Base-by-base conservation (phyloP, 495 filamentous ascomycete species). In the Geoglossum glabrum region DNA sequence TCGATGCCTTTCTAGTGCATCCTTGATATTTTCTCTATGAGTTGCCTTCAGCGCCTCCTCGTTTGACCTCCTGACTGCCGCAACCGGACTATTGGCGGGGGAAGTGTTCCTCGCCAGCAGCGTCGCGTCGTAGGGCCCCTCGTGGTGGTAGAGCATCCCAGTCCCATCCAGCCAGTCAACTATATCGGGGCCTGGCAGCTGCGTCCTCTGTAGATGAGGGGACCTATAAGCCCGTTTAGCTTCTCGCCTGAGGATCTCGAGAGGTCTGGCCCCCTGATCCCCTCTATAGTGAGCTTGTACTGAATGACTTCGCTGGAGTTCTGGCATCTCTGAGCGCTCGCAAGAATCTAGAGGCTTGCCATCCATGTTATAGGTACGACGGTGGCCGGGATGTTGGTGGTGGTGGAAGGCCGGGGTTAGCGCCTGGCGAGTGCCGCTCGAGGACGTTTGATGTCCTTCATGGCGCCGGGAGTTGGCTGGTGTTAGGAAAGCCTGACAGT, bases 81-180 rank as follows among this genome's bases (percentile, higher is more conserved):
- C 87, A 15, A 97, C 67, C 0, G 92, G 92, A 49, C 71, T 86
- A 65, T 62, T 73, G 55, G 74, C 70, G 64, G 68, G 73, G 62
- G 78, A 68, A n/a, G 67, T 70, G 67, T 95, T 95, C 23, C 85
- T 72, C 27, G 86, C 77, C 6, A 81, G 69, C 49, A 85, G 74
- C 3, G 85, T 83, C 0, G 92, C 87, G 67, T 98, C 92, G 61
- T 86, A 98, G 0, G 92, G 92, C 0, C 92, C 92, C 57, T 85
- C 86, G 62, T 98, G 92, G 66, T 98, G 92, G 64, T 94, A 97
- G 1, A 73, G 70, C 19, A 74, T 72, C 2, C 73, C 74, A 1
- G 49, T 69, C 55, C 73, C 69, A 62, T 95, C 92, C 0, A 98
- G 76, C 2, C 74, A 66, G 68, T 98, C 92, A 61, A 98, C 88